Evolutionary conservation across 1,139 yeast genomes (phyloP).

Genomic region (Candida anutae): DNA sequence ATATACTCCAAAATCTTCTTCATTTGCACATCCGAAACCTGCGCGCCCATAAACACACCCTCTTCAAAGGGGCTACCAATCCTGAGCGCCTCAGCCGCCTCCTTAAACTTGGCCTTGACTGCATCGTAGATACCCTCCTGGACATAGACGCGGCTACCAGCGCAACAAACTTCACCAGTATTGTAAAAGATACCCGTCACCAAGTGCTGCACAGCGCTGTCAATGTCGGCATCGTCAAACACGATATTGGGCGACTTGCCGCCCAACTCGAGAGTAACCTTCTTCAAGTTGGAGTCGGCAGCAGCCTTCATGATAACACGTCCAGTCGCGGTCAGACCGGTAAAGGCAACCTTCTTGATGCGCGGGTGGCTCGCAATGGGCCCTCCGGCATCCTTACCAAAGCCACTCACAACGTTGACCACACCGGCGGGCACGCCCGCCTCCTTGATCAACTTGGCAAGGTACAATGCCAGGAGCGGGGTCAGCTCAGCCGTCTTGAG

Average conservation of each 20-base stretch:
- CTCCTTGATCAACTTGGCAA: conserved; percentile 22
- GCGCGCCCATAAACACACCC: conserved; percentile 76
- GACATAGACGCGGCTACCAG: conserved; percentile 75
- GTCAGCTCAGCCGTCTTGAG: conserved; percentile 29
- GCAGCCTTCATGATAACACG: conserved; percentile 24
- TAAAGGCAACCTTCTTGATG: conserved; percentile 28
- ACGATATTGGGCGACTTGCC: conserved; percentile 28
- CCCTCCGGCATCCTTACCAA: conserved; percentile 23
- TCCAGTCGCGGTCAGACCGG: conserved; percentile 31
- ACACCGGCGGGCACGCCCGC: conserved; percentile 27
- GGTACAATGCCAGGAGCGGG: conserved; percentile 26
- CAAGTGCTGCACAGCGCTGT: conserved; percentile 49
- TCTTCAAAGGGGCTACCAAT: conserved; percentile 76
- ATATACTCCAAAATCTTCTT: conserved; percentile 69
- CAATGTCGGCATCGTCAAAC: conserved; percentile 22
- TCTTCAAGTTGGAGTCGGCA: conserved; percentile 24
- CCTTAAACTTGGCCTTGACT: conserved; percentile 51
- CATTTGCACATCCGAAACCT: conserved; percentile 67
- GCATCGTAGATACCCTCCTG: conserved; percentile 72
- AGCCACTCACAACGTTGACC: conserved; percentile 25
- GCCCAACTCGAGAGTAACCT: conserved; percentile 28
- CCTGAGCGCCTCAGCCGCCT: conserved; percentile 47
- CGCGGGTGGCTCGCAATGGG: conserved; percentile 24
- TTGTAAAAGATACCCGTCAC: conserved; percentile 64
- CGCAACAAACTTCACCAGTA: conserved; percentile 86